Base-by-base conservation (phyloP, 148 eudicot genomes). In the Nepenthes mirabilis region DNA sequence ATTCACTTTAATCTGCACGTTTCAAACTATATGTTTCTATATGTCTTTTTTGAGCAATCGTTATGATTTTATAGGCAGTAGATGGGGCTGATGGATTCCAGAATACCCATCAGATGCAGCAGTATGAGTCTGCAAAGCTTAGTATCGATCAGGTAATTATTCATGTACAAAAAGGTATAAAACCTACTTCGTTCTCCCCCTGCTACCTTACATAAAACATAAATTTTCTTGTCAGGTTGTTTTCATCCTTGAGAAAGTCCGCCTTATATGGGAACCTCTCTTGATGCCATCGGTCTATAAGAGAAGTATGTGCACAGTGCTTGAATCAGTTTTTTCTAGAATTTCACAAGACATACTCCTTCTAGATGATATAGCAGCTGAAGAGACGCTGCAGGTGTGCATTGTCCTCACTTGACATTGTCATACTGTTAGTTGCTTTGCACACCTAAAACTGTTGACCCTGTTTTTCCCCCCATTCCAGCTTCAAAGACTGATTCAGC, bases 51-150 rank as follows among this genome's bases (percentile, higher is more conserved):
- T 23, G 23, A 23, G 23, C 23, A 23, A 4, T 37, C 10, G 37
- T n/a, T 40, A 14, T 45, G 47, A 52, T 36, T 36, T 54, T 14
- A 23, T 65, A 91, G 98, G 98, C 90, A 58, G 67, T 88, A 58
- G 98, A 93, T 79, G 94, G 88, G 34, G 98, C 96, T 56, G 83
- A 93, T 72, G 98, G 98, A 65, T 93, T 86, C 72, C 96, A 88
- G 66, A 93, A 93, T 71, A 88, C 98, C 63, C 96, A 93, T 77
- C 85, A 85, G 75, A 79, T 70, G 60, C 77, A 77, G 37, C 81
- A 82, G 64, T 86, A 70, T 40, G 91, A 88, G 68, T 83, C 96
- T 74, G 87, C 96, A 55, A 86, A 93, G 64, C 86, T 93, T 57
- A 74, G 91, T 56, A 69, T 93, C 48, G 98, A 93, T 63, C 98